phyloP scores from a whole-genome alignment of 192 early-diverging fungal species.

The Podila horticola region DNA sequence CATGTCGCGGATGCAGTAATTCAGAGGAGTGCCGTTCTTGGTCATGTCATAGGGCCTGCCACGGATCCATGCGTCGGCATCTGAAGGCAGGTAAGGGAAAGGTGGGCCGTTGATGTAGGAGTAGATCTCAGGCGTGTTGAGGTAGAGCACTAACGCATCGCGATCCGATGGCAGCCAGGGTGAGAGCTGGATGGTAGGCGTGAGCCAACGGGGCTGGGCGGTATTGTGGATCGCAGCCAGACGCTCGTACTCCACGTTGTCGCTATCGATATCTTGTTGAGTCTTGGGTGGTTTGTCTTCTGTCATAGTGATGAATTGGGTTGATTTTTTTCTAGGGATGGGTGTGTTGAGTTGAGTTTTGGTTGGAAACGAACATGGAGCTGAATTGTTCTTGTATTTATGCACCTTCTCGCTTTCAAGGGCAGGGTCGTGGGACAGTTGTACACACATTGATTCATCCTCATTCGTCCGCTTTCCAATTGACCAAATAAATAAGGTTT shows the following conservation, averaged over 20 bases:
- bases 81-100: neutral
- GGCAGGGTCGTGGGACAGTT: no score
- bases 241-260: neutral
- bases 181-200: slow-evolving; percentile 9
- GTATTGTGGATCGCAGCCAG: neutral
- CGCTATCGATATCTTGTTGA: no score
- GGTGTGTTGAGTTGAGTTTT: no score
- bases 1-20: slow-evolving; percentile 6
- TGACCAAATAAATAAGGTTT: no score
- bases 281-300: no score
- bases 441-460: no score
- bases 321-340: no score
- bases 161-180: slow-evolving; percentile 9
- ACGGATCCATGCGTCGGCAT: slow-evolving; percentile 11
- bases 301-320: no score
- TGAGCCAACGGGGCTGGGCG: slow-evolving; percentile 1
- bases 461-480: no score
- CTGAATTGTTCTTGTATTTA: no score
- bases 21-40: slow-evolving; percentile 1
- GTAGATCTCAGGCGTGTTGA: slow-evolving; percentile 6
- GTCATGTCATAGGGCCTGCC: neutral
- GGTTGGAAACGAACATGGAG: no score
- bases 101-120: slow-evolving; percentile 16
- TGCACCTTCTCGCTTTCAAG: no score
- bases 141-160: slow-evolving; percentile 6